Evolutionary conservation across 257 asterid genomes (phyloP).

Genomic region (Forsythia viridissima): DNA sequence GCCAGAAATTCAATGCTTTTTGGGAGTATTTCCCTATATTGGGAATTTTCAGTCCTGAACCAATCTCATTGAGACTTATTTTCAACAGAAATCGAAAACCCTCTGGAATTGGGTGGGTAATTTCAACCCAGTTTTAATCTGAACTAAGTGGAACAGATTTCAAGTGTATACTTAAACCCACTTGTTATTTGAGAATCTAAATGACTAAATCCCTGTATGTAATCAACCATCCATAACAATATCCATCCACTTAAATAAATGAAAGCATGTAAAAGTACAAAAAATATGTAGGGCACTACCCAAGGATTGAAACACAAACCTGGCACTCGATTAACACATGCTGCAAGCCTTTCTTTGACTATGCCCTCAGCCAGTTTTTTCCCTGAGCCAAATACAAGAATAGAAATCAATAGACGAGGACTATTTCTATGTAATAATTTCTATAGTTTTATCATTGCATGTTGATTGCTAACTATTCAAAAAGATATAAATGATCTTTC

Average conservation of each 20-base stretch:
- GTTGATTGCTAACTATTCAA: background rate
- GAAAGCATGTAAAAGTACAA: background rate
- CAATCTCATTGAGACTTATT: background rate
- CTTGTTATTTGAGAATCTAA: background rate
- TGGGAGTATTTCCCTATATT: background rate
- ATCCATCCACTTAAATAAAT: background rate
- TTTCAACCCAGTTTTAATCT: background rate
- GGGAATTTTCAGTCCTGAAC: background rate
- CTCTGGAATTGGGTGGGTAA: background rate
- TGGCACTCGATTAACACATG: constrained; percentile 91
- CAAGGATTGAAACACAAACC: constrained; percentile 43
- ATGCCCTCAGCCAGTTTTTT: constrained; percentile 88
- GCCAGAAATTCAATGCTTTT: background rate
- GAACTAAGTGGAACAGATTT: background rate
- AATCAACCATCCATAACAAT: background rate
- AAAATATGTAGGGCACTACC: background rate
- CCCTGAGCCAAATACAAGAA: constrained; percentile 49
- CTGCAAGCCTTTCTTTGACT: constrained; percentile 87
- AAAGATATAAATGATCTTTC: background rate
- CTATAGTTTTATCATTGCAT: background rate
- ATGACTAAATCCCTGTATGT: background rate
- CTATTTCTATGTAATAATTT: background rate
- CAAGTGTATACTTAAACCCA: background rate
- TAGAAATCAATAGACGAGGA: constrained; percentile 1
- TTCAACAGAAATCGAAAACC: background rate